Conservation (phyloP, 2,329 filamentous ascomycete species). For the Paecilomyces niveus region DNA sequence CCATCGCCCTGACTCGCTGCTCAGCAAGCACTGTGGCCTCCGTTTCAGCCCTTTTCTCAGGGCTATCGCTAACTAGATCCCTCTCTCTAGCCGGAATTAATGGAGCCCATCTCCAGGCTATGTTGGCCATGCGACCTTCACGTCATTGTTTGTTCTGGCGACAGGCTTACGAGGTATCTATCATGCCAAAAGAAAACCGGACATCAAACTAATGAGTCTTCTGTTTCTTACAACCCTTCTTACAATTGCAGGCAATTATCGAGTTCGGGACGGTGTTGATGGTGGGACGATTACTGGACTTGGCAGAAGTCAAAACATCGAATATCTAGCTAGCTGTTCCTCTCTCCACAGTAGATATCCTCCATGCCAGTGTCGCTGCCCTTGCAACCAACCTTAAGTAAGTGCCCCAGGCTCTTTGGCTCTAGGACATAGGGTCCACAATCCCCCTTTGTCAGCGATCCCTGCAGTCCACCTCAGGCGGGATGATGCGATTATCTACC, state of each 20-base stretch:
- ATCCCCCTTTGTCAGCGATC: not conserved
- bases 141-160: not conserved
- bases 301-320: not conserved
- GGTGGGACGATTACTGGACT: not conserved
- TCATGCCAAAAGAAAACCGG: not conserved
- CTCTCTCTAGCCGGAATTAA: not conserved
- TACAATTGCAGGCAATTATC: not conserved
- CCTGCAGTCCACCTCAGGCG: not conserved
- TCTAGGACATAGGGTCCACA: not conserved
- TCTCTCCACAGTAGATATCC: not conserved
- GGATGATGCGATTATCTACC: not conserved
- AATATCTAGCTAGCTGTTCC: not conserved
- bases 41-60: not conserved
- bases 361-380: not conserved
- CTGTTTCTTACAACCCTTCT: too few relatives aligned
- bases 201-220: not conserved
- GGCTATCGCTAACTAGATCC: not conserved
- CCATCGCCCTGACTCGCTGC: not conserved
- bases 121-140: not conserved
- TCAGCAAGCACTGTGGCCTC: not conserved
- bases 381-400: not conserved
- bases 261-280: not conserved
- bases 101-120: not conserved
- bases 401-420: not conserved
- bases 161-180: not conserved